A percentile compares a stretch with the other conserved stretches of the same genome.
Conservation (phyloP, 108 stramenopile species). For the Conticribra weissflogii region DNA sequence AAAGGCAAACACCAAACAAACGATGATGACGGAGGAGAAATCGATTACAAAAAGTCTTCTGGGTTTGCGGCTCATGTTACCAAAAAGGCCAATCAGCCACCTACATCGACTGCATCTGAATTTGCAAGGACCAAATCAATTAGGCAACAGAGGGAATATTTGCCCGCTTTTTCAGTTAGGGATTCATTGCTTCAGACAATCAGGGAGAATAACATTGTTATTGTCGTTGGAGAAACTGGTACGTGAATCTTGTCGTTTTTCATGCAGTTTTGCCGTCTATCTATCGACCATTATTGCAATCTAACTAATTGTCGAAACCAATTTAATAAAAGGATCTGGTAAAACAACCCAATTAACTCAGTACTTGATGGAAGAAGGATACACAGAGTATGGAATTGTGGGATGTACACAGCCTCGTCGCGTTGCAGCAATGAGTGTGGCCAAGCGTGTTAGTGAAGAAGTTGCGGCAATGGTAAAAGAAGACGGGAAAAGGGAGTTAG, state of each 20-base stretch:
- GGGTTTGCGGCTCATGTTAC: constrained; percentile 89
- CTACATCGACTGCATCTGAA: constrained; percentile 60
- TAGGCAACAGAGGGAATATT: constrained; percentile 90
- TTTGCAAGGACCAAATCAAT: constrained; percentile 92
- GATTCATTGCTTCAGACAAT: constrained; percentile 92
- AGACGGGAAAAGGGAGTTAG: constrained; percentile 48
- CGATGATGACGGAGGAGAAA: constrained; percentile 59
- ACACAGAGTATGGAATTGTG: constrained; percentile 91
- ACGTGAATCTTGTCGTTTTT: no score
- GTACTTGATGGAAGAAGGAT: constrained; percentile 96
- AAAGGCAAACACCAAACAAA: constrained; percentile 3
- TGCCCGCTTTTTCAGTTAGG: constrained; percentile 95
- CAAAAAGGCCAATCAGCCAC: constrained; percentile 34
- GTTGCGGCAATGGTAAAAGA: constrained; percentile 76
- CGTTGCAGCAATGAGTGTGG: constrained; percentile 99
- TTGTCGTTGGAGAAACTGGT: constrained; percentile 96
- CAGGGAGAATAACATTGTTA: constrained; percentile 94
- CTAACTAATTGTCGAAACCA: no score
- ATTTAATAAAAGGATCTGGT: no score
- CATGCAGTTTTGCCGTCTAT: no score
- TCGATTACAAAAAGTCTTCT: constrained; percentile 89
- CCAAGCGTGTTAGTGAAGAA: constrained; percentile 97
- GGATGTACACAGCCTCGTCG: constrained; percentile 95
- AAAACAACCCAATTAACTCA: constrained; percentile 99
- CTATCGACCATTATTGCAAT: no score